A percentile compares a stretch with the other conserved stretches of the same genome.
Evolutionary conservation across 192 early-diverging fungal species (phyloP).

Genomic region (Coemansia sp.): DNA sequence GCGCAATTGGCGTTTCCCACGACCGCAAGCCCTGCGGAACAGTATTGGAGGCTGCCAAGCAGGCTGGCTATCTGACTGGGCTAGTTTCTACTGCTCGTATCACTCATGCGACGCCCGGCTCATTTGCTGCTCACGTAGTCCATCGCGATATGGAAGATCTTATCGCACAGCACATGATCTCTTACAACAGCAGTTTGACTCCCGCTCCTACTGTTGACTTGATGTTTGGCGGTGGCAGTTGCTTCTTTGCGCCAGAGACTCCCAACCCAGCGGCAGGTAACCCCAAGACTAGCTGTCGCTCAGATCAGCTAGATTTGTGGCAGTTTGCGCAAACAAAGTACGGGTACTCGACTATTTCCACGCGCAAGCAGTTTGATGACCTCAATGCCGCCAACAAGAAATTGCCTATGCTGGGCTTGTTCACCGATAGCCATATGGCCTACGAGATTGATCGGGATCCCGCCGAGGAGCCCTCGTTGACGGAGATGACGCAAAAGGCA

Average conservation of each 20-base stretch:
- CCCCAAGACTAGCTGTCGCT: constrained; percentile 42
- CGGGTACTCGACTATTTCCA: constrained; percentile 13
- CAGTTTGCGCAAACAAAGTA: constrained; percentile 18
- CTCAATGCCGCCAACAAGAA: constrained; percentile 9
- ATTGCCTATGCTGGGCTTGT: constrained; percentile 58
- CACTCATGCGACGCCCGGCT: constrained; percentile 65
- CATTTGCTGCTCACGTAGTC: constrained; percentile 61
- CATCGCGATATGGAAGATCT: constrained; percentile 61
- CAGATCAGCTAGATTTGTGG: constrained; percentile 49
- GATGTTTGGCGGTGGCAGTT: constrained; percentile 62
- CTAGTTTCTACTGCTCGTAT: constrained; percentile 65
- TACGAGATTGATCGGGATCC: constrained; percentile 59
- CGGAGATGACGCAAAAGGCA: constrained; percentile 60
- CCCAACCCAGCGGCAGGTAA: constrained; percentile 2
- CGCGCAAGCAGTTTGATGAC: constrained; percentile 30
- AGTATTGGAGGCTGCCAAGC: constrained; percentile 64
- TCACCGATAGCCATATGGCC: constrained; percentile 56
- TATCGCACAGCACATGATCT: constrained; percentile 61
- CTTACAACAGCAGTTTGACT: constrained; percentile 34
- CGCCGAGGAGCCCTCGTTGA: constrained; percentile 52
- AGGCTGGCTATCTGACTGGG: constrained; percentile 52
- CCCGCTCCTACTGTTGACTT: constrained; percentile 40
- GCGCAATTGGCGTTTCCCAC: constrained; percentile 56
- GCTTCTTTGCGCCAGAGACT: constrained; percentile 54
- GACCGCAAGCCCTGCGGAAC: constrained; percentile 60